phyloP scores from a whole-genome alignment of 2,329 filamentous ascomycete species.

The Trichoderma gracile region DNA sequence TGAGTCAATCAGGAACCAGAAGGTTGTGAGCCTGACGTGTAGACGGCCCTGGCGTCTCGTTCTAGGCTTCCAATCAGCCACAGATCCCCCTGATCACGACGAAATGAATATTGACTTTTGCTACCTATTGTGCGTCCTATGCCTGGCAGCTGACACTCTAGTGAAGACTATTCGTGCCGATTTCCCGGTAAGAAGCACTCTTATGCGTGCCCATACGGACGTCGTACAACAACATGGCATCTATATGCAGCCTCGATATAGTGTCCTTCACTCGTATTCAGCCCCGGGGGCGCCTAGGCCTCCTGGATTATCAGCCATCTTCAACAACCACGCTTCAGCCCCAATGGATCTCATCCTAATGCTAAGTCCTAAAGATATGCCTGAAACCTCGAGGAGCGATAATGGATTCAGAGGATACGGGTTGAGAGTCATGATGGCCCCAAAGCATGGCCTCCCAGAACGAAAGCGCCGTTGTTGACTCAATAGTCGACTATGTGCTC shows the following conservation, averaged over 20 bases:
- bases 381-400: too few relatives aligned
- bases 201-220: neutral
- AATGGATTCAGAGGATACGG: too few relatives aligned
- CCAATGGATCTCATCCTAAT: neutral
- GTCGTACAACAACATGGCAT: slow-evolving; percentile 1
- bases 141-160: neutral
- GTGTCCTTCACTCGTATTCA: neutral
- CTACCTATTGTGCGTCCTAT: too few relatives aligned
- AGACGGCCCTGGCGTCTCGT: neutral
- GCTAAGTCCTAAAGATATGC: too few relatives aligned
- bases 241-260: neutral
- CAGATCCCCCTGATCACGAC: neutral
- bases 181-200: too few relatives aligned
- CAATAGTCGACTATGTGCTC: neutral
- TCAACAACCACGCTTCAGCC: neutral
- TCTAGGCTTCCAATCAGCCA: neutral
- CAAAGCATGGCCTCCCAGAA: neutral
- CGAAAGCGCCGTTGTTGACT: too few relatives aligned
- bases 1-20: neutral
- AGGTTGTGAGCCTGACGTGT: too few relatives aligned
- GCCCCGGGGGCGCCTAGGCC: neutral
- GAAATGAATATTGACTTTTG: too few relatives aligned
- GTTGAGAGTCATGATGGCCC: neutral
- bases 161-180: too few relatives aligned
- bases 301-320: neutral